Conservation (phyloP, 169 alveolate genomes). For the Cyclospora cayetanensis region DNA sequence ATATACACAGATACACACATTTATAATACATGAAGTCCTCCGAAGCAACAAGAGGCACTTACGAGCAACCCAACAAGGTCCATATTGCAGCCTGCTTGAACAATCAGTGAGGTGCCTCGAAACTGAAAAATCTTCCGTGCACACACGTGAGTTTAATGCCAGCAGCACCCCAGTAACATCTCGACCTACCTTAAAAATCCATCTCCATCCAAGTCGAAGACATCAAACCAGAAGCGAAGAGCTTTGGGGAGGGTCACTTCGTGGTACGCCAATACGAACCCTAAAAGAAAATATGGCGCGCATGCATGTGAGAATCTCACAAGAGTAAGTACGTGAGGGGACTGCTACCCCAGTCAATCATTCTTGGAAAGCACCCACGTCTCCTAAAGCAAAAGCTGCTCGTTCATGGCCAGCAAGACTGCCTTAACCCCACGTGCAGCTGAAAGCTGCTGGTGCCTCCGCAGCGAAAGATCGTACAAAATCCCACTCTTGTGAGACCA, state of each 20-base stretch:
- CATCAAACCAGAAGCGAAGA: constrained; percentile 16
- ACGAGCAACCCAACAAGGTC: background rate
- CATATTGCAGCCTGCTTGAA: too few relatives aligned
- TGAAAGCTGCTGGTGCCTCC: too few relatives aligned
- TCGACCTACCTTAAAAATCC: constrained; percentile 18
- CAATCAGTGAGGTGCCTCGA: background rate
- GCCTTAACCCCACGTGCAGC: too few relatives aligned
- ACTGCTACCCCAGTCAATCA: background rate
- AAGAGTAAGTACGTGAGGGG: background rate
- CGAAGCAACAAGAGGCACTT: background rate
- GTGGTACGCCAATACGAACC: constrained; percentile 52
- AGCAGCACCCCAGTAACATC: background rate
- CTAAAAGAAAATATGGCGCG: background rate
- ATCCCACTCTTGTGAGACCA: too few relatives aligned
- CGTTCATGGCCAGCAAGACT: too few relatives aligned
- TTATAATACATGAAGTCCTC: background rate
- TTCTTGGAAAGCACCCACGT: too few relatives aligned
- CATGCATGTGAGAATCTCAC: background rate
- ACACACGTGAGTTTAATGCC: background rate
- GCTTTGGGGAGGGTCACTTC: constrained; percentile 44
- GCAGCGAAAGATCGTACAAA: too few relatives aligned
- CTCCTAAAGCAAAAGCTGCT: too few relatives aligned
- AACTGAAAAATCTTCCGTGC: background rate
- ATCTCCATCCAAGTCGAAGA: constrained; percentile 55
- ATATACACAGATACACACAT: background rate